Evolutionary conservation across 202 grass and related monocot species (phyloP).

Genomic region (Setaria italica): DNA sequence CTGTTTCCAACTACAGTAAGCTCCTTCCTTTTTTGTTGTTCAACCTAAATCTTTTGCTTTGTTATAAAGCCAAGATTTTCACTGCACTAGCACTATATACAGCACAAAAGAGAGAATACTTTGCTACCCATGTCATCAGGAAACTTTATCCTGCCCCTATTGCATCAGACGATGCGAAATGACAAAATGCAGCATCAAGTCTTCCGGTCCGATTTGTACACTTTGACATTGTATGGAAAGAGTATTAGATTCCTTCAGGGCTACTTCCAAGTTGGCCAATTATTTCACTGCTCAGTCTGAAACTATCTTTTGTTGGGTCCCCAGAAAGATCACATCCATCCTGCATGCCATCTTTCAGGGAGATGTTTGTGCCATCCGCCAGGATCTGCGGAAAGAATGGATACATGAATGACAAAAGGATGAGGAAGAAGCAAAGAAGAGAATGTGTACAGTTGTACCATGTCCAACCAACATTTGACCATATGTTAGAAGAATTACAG

Average conservation of each 20-base stretch:
- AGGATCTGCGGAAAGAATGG: slow-evolving; percentile 30
- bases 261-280: not conserved
- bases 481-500: not conserved
- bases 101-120: not conserved
- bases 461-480: not conserved
- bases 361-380: slow-evolving; percentile 21
- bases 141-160: slow-evolving; percentile 35
- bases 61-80: slow-evolving; percentile 29
- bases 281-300: not conserved
- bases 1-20: slow-evolving; percentile 30
- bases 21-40: not conserved
- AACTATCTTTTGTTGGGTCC: slow-evolving; percentile 20
- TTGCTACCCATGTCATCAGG: slow-evolving; percentile 11
- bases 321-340: slow-evolving; percentile 4
- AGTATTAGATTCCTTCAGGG: slow-evolving; percentile 28
- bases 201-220: slow-evolving; percentile 39
- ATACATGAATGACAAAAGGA: not conserved
- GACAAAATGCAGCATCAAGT: slow-evolving; percentile 39
- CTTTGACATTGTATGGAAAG: slow-evolving; percentile 30
- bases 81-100: slow-evolving; percentile 17
- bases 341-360: slow-evolving; percentile 23
- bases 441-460: not conserved
- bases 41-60: not conserved
- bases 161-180: slow-evolving; percentile 7
- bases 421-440: not conserved